Evolutionary conservation across 2,329 filamentous ascomycete genomes (phyloP), one percentile per base, ranked within the genome.

Genomic region (Alternaria hordeiaustralica): DNA sequence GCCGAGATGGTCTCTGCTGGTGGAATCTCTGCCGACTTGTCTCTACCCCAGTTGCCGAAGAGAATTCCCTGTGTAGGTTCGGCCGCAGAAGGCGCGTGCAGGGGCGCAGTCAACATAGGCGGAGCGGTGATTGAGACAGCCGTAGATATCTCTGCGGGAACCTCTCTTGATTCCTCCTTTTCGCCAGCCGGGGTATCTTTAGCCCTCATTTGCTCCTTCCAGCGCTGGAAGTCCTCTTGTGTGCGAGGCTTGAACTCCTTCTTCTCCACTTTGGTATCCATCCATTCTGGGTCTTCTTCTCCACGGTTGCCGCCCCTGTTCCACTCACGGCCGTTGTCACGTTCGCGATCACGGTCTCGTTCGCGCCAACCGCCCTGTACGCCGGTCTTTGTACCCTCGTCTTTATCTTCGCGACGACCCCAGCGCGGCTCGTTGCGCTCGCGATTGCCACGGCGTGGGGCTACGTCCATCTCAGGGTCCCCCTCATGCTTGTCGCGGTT

Each of bases 211-310:
- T 87, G 87, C 72, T 96, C 93, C 86, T 97, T 97, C 89, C 95
- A 97, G 70, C 92, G 92, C 81, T 96, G 91, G 79, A 97, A 96
- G 70, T 97, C 94, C 75, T 96, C 94, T 73, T 93, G 90, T 1
- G 94, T 97, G 72, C 93, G 92, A 6, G 86, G 87, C 72, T 91
- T 88, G 36, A 87, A 83, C 72, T 90, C 88, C 55, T 92, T 90
- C 62, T 91, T 90, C 21, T 86, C 81, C 47, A 84, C 86, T 15
- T 89, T 88, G 43, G 81, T 76, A 75, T 96, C 93, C 79, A 97
- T 86, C 95, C 94, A 97, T 80, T 97, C 94, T 6, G 95, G 94
- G 55, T 97, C 93, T 68, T 92, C 68, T 51, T 80, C 78, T 6
- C 87, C 82, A 61, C 87, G 86, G 33, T 85, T 85, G 79, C 59